These are phyloP conservation scores for Vigna reflexopilosa DNA, from an alignment of 306 rosid genomes.

Conservation along the genomic window DNA sequence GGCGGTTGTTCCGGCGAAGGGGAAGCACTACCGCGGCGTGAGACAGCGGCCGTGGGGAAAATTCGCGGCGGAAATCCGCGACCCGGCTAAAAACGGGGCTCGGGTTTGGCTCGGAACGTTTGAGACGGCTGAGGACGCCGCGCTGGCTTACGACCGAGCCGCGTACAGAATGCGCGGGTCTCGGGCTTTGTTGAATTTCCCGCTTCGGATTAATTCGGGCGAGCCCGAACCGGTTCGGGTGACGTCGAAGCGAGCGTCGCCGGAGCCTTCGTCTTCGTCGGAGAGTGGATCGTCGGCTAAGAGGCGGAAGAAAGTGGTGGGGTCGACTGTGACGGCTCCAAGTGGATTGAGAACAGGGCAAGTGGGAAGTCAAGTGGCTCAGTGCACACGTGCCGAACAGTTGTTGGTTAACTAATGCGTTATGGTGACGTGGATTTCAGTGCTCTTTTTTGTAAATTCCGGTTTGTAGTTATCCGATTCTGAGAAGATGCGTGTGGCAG, in stretches of 20 bases:
- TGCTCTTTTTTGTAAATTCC: not conserved
- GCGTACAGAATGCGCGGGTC: conserved; percentile 95
- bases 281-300: conserved; percentile 55
- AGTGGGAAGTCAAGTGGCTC: conserved; percentile 47
- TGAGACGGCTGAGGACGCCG: conserved; percentile 95
- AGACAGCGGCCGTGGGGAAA: conserved; percentile 97
- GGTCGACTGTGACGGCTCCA: conserved; percentile 35
- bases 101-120: conserved; percentile 97
- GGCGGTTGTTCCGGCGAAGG: conserved; percentile 59
- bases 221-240: conserved; percentile 91
- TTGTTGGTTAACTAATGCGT: conserved; percentile 40
- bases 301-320: conserved; percentile 60
- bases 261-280: conserved; percentile 56
- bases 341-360: conserved; percentile 40
- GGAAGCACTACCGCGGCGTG: conserved; percentile 92
- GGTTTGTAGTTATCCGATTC: conserved; percentile 33
- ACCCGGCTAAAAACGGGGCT: conserved; percentile 93
- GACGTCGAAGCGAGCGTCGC: conserved; percentile 62
- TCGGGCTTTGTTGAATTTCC: conserved; percentile 79
- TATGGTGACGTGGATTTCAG: conserved; percentile 39
- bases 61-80: conserved; percentile 94
- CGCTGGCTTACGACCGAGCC: conserved; percentile 90
- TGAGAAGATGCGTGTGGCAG: not conserved
- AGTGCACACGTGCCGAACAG: conserved; percentile 38
- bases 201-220: conserved; percentile 83